phyloP scores from a whole-genome alignment of 176 grass and related monocot species.

The Bromus sterilis region DNA sequence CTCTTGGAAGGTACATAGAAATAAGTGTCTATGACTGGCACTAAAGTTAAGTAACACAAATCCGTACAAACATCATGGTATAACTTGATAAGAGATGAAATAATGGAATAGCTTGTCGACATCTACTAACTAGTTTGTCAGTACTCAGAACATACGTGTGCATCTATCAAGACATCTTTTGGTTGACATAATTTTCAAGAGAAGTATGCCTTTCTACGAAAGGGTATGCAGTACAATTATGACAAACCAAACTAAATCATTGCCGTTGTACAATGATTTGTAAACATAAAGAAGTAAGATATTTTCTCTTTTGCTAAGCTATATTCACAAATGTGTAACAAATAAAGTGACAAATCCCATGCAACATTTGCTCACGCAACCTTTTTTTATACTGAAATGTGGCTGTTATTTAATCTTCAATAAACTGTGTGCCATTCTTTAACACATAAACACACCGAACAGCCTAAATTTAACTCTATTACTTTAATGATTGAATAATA shows the following conservation, averaged over 20 bases:
- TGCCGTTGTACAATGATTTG: neutral
- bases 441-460: neutral
- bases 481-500: neutral
- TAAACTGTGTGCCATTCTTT: neutral
- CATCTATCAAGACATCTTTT: constrained; percentile 5
- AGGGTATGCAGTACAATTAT: neutral
- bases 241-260: neutral
- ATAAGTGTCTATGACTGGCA: neutral
- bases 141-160: neutral
- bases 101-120: neutral
- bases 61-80: neutral
- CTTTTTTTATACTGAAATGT: neutral
- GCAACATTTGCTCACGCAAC: neutral
- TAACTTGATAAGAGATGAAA: neutral
- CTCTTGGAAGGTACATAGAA: neutral
- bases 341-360: neutral
- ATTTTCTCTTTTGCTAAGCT: neutral
- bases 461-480: neutral
- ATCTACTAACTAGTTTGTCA: neutral
- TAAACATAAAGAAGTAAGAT: neutral
- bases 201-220: neutral
- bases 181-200: neutral
- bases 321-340: neutral
- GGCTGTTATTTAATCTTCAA: neutral
- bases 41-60: neutral